These are phyloP conservation scores for Firmiana major DNA, from an alignment of 345 rosid genomes.

Conservation along the genomic window DNA sequence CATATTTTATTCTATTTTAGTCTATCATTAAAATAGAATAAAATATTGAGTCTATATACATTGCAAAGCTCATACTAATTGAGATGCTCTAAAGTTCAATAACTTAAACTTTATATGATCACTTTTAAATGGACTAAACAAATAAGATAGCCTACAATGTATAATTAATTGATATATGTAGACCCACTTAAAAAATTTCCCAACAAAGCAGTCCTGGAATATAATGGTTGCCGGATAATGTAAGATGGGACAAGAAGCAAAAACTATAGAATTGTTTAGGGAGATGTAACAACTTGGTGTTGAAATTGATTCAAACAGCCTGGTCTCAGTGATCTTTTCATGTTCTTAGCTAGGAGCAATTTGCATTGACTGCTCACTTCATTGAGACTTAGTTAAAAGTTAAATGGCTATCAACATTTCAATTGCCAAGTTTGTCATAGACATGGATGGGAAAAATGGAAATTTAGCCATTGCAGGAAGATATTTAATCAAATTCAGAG, in stretches of 20 bases:
- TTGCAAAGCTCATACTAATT: too few species aligned
- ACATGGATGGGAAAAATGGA: conserved; percentile 56
- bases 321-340: conserved; percentile 51
- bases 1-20: too few species aligned
- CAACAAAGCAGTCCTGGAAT: conserved; percentile 45
- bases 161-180: too few species aligned
- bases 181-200: too few species aligned
- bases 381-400: conserved; percentile 43
- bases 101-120: too few species aligned
- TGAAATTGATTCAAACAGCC: conserved; percentile 35
- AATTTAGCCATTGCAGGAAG: conserved; percentile 39
- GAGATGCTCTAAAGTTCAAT: too few species aligned
- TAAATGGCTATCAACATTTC: conserved; percentile 30
- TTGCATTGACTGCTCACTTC: conserved; percentile 46
- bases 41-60: too few species aligned
- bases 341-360: conserved; percentile 44
- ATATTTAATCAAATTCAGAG: too few species aligned
- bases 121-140: too few species aligned
- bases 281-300: conserved; percentile 41
- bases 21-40: too few species aligned
- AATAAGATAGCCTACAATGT: too few species aligned
- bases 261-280: conserved; percentile 42
- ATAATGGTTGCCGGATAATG: conserved; percentile 48
- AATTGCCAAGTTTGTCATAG: conserved; percentile 48
- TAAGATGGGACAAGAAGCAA: conserved; percentile 37